Evolutionary conservation across 306 rosid genomes (phyloP).

Genomic region (Cucumis melo): DNA sequence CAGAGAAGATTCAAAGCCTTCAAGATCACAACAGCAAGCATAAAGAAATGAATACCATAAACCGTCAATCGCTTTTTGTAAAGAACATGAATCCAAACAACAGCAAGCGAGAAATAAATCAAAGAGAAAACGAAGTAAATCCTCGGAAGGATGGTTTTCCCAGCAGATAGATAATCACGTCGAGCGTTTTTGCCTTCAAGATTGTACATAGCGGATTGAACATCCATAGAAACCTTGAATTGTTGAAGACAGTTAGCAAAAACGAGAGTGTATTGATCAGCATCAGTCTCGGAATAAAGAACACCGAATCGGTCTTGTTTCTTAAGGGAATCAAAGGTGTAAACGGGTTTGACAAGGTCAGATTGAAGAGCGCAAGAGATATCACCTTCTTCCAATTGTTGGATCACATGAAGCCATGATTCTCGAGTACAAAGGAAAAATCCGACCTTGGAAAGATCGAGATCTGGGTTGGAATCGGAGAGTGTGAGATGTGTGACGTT

Average conservation of each 20-base stretch:
- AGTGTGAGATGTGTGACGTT: slow-evolving; percentile 34
- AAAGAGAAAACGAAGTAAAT: slow-evolving; percentile 58
- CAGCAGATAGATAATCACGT: slow-evolving; percentile 79
- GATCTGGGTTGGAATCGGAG: slow-evolving; percentile 25
- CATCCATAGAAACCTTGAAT: slow-evolving; percentile 47
- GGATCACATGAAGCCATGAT: slow-evolving; percentile 61
- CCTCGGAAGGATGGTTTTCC: slow-evolving; percentile 63
- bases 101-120: slow-evolving; percentile 38
- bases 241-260: slow-evolving; percentile 60
- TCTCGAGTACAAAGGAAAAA: slow-evolving; percentile 79
- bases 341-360: slow-evolving; percentile 43
- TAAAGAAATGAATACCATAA: slow-evolving; percentile 71
- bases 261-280: slow-evolving; percentile 77
- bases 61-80: slow-evolving; percentile 69
- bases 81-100: slow-evolving; percentile 47
- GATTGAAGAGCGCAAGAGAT: slow-evolving; percentile 57
- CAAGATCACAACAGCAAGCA: slow-evolving; percentile 74
- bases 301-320: slow-evolving; percentile 1
- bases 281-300: slow-evolving; percentile 31
- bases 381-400: slow-evolving; percentile 57
- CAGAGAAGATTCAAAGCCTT: slow-evolving; percentile 67
- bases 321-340: slow-evolving; percentile 34
- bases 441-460: slow-evolving; percentile 52
- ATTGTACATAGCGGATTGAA: slow-evolving; percentile 71
- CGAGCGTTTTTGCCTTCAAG: slow-evolving; percentile 47